Percentiles rank a stretch among this genome's conserved stretches.
Evolutionary conservation across 1,139 yeast genomes (phyloP).

Genomic region (Saccharomyces hybrid): DNA sequence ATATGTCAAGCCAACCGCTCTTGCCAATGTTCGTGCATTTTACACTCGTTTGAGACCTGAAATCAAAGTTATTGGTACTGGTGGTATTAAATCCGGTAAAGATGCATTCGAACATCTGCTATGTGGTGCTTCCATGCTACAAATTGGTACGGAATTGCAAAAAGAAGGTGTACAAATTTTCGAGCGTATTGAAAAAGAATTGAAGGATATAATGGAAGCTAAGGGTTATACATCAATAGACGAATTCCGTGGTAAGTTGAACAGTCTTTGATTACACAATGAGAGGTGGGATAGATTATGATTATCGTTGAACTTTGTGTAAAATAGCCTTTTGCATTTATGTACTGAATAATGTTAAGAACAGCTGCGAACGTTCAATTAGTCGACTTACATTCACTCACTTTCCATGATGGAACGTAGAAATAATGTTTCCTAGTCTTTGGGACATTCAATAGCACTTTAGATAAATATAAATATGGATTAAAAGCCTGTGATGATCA

Average conservation of each 20-base stretch:
- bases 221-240: constrained; percentile 26
- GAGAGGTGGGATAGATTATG: neutral
- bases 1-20: constrained; percentile 27
- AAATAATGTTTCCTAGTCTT: no score
- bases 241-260: constrained; percentile 27
- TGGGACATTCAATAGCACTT: no score
- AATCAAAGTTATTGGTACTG: constrained; percentile 27
- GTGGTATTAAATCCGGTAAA: constrained; percentile 25
- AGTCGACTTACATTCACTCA: no score
- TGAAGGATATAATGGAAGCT: constrained; percentile 20
- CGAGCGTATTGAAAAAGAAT: constrained; percentile 19
- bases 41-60: constrained; percentile 24
- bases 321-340: no score
- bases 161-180: constrained; percentile 25
- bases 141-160: constrained; percentile 25
- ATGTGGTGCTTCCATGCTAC: constrained; percentile 28
- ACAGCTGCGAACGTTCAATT: neutral
- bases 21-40: constrained; percentile 28
- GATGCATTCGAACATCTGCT: constrained; percentile 28
- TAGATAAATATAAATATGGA: no score
- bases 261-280: constrained; percentile 10
- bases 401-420: no score
- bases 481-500: no score
- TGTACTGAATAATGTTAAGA: neutral
- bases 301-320: neutral